phyloP scores from a whole-genome alignment of 257 asterid species.

The Solanum peruvianum region DNA sequence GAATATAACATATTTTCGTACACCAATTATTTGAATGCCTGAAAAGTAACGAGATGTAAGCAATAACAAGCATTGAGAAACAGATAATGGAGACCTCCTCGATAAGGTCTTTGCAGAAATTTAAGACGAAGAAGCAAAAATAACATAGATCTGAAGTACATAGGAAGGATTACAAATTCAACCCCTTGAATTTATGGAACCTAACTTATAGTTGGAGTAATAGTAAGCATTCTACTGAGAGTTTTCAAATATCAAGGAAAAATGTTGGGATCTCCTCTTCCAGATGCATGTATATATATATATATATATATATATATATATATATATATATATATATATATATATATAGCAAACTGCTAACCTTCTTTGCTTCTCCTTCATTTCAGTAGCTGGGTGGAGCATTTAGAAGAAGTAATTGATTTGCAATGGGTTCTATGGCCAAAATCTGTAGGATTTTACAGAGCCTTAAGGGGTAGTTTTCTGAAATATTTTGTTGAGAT shows the following conservation, averaged over 20 bases:
- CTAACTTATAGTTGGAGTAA: not conserved
- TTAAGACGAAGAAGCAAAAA: not conserved
- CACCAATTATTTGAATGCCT: constrained; percentile 80
- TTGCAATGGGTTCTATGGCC: not conserved
- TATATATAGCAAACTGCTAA: not conserved
- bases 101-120: not conserved
- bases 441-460: not conserved
- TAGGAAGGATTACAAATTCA: not conserved
- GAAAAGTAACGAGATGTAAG: not conserved
- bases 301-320: not conserved
- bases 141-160: not conserved
- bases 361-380: not conserved
- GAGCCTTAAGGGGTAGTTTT: not conserved
- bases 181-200: not conserved
- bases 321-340: not conserved
- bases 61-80: no score
- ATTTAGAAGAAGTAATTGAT: not conserved
- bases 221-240: not conserved
- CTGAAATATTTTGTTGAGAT: not conserved
- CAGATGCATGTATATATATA: not conserved
- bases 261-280: not conserved
- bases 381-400: not conserved
- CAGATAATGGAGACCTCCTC: not conserved
- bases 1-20: constrained; percentile 26
- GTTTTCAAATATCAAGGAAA: not conserved